Evolutionary conservation across 2,329 filamentous ascomycete species (phyloP).

Genomic region (Cadophora gregata): DNA sequence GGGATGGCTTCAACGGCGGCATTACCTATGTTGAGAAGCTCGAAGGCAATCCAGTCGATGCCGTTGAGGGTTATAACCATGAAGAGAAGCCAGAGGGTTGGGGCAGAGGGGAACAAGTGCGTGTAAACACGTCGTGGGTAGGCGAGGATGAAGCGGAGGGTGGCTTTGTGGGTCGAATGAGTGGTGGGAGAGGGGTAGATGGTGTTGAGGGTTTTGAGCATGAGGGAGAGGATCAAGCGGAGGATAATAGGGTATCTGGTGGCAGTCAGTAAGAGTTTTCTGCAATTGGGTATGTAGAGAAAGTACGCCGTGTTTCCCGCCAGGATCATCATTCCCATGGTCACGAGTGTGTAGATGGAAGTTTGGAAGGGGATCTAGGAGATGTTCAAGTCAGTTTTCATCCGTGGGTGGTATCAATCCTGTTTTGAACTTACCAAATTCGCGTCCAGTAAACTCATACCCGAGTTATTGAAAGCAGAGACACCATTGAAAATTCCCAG

Average conservation of each 20-base stretch:
- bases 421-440: slow-evolving; percentile 57
- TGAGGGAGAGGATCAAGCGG: slow-evolving; percentile 62
- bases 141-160: slow-evolving; percentile 59
- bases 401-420: neutral
- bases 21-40: slow-evolving; percentile 69
- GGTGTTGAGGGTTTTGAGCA: slow-evolving; percentile 50
- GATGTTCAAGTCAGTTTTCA: neutral
- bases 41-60: slow-evolving; percentile 69
- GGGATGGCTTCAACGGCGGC: slow-evolving; percentile 58
- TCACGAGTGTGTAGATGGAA: slow-evolving; percentile 49
- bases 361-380: slow-evolving; percentile 49
- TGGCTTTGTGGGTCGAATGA: slow-evolving; percentile 50
- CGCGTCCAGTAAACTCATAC: slow-evolving; percentile 70
- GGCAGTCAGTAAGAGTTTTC: slow-evolving; percentile 1
- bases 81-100: slow-evolving; percentile 70
- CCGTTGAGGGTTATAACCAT: slow-evolving; percentile 66
- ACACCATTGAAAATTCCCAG: slow-evolving; percentile 70
- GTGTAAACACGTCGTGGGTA: slow-evolving; percentile 66
- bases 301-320: slow-evolving; percentile 65
- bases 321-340: slow-evolving; percentile 62
- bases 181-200: slow-evolving; percentile 45
- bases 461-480: slow-evolving; percentile 75
- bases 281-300: neutral
- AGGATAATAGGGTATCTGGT: slow-evolving; percentile 64
- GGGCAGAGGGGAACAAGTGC: slow-evolving; percentile 65